Base-by-base conservation (phyloP, 1,139 yeast species). In the Protomyces macrosporus region DNA sequence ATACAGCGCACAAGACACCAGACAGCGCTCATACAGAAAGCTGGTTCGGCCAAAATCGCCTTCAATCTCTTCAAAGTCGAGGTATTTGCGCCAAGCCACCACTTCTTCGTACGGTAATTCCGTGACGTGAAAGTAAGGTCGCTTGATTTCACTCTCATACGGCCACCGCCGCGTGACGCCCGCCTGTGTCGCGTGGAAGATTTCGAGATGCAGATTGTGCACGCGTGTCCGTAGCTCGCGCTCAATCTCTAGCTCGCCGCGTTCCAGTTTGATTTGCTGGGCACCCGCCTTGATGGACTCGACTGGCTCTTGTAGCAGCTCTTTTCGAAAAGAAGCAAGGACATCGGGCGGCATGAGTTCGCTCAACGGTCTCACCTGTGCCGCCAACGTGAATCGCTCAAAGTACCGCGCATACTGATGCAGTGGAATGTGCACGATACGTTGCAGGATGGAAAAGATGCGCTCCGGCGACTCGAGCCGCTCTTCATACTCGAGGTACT, bases 361-460 rank as follows among this genome's bases (percentile, higher is more conserved):
- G 3, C 69, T 70, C 12, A 71, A 65, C 4, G 75, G 72, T 12
- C 71, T 67, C 7, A 65, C 64, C 30, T 68, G 66, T 4, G 74
- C 70, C 23, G 69, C 39, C n/a, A 60, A 65, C 9, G 71, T 45
- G 74, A 71, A 62, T 72, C 78, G 66, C 51, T 76, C 77, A 66
- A 73, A 78, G 70, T 84, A 85, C 65, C 82, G 79, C 12, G 88
- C 82, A 73, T 84, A 90, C 69, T 90, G 89, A 74, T 90, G 90
- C 40, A 87, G 69, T 0, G 98, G 98, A 1, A 88, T 76, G 68
- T 85, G 89, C 7, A 88, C 73, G 7, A 87, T 76, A 53, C 85
- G 78, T 63, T 90, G 77, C 45, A 90, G 75, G 10, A 90, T 69
- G 53, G 73, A 71, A 63, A 75, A 75, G 72, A 55, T 76, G 67